These are phyloP conservation scores for Chamaecyparis obtusa DNA, from an alignment of 75 land plant species.

Conservation along the genomic window DNA sequence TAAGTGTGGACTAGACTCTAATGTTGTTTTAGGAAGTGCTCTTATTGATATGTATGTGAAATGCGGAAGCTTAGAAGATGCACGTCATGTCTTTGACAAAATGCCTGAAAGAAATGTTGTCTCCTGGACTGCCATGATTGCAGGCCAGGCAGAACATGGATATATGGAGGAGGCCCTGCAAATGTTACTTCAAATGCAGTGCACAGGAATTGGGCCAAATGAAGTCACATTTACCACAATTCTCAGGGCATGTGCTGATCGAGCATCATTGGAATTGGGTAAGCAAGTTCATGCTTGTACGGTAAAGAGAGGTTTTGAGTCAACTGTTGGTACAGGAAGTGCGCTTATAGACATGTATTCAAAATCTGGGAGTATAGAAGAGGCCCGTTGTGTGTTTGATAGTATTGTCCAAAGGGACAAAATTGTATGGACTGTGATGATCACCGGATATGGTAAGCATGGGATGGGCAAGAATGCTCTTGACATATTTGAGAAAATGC, in stretches of 20 bases:
- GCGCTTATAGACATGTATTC: slow-evolving; percentile 27
- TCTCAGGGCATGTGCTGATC: slow-evolving; percentile 50
- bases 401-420: slow-evolving; percentile 14
- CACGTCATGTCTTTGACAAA: slow-evolving; percentile 22
- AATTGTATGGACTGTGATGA: slow-evolving; percentile 39
- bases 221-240: slow-evolving; percentile 42
- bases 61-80: slow-evolving; percentile 38
- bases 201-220: slow-evolving; percentile 27
- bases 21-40: slow-evolving; percentile 27
- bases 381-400: slow-evolving; percentile 23
- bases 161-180: slow-evolving; percentile 41
- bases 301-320: slow-evolving; percentile 15
- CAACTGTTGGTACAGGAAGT: slow-evolving; percentile 10
- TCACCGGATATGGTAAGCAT: slow-evolving; percentile 41
- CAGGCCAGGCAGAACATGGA: slow-evolving; percentile 50
- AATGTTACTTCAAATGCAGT: slow-evolving; percentile 40
- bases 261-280: slow-evolving; percentile 48
- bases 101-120: slow-evolving; percentile 22
- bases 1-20: slow-evolving; percentile 23
- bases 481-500: slow-evolving; percentile 11
- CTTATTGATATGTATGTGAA: slow-evolving; percentile 47
- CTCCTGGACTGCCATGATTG: slow-evolving; percentile 50
- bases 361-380: slow-evolving; percentile 25
- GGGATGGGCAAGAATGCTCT: slow-evolving; percentile 19
- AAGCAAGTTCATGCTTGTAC: slow-evolving; percentile 18